Base-by-base conservation (phyloP, 2,329 filamentous ascomycete genomes). In the Aspergillus versicolor region DNA sequence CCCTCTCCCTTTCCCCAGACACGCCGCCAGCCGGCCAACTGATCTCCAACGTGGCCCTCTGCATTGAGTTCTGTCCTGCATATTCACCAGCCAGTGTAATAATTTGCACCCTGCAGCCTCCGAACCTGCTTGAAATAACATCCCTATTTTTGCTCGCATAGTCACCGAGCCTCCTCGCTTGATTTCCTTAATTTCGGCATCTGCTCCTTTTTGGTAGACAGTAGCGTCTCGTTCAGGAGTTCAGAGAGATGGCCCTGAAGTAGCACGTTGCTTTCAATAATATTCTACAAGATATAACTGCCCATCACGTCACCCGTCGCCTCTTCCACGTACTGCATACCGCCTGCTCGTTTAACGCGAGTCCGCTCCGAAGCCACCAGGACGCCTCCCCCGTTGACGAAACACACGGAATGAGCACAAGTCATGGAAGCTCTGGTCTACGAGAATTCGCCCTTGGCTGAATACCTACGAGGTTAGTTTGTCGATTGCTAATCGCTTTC, bases 391-490 rank as follows among this genome's bases (percentile, higher is more conserved):
- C 52, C 27, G 45, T 49, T 54, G n/a, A 52, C 45, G 34, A 43
- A 48, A n/a, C 38, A 32, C 50, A 58, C 66, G 69, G 70, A 65
- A 73, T 74, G 73, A 65, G 63, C 61, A 58, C 58, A 59, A 63
- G 75, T 67, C 74, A 94, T 97, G 92, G 92, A 96, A 83, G 86
- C 89, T 70, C 82, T 96, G 68, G 86, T 96, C 67, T 90, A 89
- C 77, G 86, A 94, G 78, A 87, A 92, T 78, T 90, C 90, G 73
- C 92, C 92, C 67, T 82, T 97, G 77, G 92, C 91, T 72, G 87
- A 90, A 70, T 94, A 94, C 78, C 86, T 97, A 67, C 88, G 92
- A 85, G 92, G 92, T 94, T 76, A 69, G 81, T 75, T 37, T 22
- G 38, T 17, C 5, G 11, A 12, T 13, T 30, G 22, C 22, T 2